Conservation (phyloP, 2,329 filamentous ascomycete genomes). For the Elsinoe perseae region DNA sequence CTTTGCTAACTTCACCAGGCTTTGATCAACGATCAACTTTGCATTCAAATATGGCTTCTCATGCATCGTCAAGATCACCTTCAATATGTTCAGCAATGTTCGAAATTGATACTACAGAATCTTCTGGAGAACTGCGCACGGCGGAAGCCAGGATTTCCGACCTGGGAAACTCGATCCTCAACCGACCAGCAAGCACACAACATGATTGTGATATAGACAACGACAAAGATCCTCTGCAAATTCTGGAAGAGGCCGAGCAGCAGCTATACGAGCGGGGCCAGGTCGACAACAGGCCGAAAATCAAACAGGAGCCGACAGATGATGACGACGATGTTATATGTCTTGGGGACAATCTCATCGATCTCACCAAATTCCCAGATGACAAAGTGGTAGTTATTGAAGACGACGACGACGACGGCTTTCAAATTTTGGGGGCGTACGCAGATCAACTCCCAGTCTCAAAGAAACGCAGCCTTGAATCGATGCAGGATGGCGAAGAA, state of each 20-base stretch:
- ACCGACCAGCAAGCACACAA: not conserved
- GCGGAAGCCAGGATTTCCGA: not conserved
- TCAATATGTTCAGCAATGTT: not conserved
- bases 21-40: not conserved
- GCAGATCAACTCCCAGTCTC: not conserved
- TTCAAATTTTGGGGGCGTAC: not conserved
- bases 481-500: not conserved
- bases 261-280: not conserved
- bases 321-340: constrained; percentile 3
- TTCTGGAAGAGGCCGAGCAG: not conserved
- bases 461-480: not conserved
- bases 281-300: not conserved
- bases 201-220: not conserved
- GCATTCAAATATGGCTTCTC: not conserved
- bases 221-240: not conserved
- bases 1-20: not conserved
- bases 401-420: not conserved
- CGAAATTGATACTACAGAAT: not conserved
- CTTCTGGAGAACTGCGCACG: no score
- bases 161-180: not conserved
- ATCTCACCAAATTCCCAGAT: not conserved
- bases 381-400: not conserved
- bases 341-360: not conserved
- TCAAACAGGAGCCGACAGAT: constrained; percentile 6
- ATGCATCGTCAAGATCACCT: not conserved